Evolutionary conservation across 2,329 filamentous ascomycete genomes (phyloP), one percentile per base, ranked within the genome.

Genomic region (Tympanopsis confertula): DNA sequence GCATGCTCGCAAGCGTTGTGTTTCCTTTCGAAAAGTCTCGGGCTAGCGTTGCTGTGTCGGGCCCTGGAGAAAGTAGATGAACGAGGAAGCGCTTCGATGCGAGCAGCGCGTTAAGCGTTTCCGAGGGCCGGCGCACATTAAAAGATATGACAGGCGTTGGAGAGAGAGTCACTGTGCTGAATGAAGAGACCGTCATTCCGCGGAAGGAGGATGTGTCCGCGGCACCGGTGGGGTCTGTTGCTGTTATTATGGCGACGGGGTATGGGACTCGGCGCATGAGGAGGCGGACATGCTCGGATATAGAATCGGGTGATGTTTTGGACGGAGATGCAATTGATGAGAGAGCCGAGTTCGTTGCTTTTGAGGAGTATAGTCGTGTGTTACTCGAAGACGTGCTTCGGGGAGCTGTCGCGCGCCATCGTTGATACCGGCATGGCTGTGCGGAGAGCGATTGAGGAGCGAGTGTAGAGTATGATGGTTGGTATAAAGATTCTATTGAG

Each of bases 121-220:
- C 59, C 1, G 73, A 78, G 2, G 71, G 70, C 2, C 63, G 46
- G 37, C 66, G 67, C 39, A 79, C 62, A 43, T 79, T 80, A 62
- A 80, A 79, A 1, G 71, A 74, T 19, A 79, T 59, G n/a, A 72
- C 60, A 0, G 74, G 71, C 1, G 50, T 44, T 1, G 75, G 74
- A 20, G 60, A 49, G 3, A 79, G 55, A 0, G 71, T 67, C 13
- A 79, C 69, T 3, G 72, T 73, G 42, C 58, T 75, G 53, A 80
- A 69, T 1, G 74, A 78, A 3, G 75, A 79, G 20, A 79, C 68
- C 5, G 72, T 76, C 46, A 75, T 71, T 30, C 66, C 71, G 24
- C 63, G 58, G 43, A 60, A 62, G 12, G 49, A 48, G 10, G 7
- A 15, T 29, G 45, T 41, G 18, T 50, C 41, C 35, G 45, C 29